Base-by-base conservation (phyloP, 2,329 filamentous ascomycete genomes). In the Furcasterigmium sp. region DNA sequence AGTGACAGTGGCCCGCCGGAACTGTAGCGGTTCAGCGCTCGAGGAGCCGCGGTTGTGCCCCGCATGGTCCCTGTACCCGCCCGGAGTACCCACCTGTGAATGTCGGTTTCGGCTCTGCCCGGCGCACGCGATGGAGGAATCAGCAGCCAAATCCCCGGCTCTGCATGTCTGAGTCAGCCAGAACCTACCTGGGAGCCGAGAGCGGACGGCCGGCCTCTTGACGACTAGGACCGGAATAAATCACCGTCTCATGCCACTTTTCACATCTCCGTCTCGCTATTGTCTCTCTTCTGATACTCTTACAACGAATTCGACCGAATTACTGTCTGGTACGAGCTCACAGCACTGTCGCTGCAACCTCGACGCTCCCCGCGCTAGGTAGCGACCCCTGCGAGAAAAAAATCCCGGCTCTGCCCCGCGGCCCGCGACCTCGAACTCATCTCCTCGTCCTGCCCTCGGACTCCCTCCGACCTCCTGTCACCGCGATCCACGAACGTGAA, bases 401-500 rank as follows among this genome's bases (percentile, higher is more conserved):
- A 32, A n/a, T n/a, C 14, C 29, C 29, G 29, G 29, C 14, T 15
- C 29, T 32, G 29, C 29, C 29, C 29, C 29, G 29, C 29, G 29
- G 29, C 29, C 25, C n/a, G n/a, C n/a, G n/a, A 15, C 29, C 29
- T 32, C 29, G 14, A 32, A 32, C 29, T 32, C 10, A 29, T 14
- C 18, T 38, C 37, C 18, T 21, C 41, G 43, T 25, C 20, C 30
- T 39, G 34, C 49, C 41, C 25, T 15, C 29, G 29, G 17, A 13
- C 13, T 15, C 17, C 29, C 17, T 14, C 29, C 29, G 13, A 32
- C 14, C 9, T 15, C 29, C 17, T 8, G 29, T 32, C 29, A 32
- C 34, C 15, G 15, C 8, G 8, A 36, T 15, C 39, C 54, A 28
- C 48, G n/a, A n/a, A n/a, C n/a, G n/a, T n/a, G n/a, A n/a, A n/a